Evolutionary conservation across 352 stramenopile species (phyloP), one percentile per base, ranked within the genome.

Genomic region (Globisporangium splendens): DNA sequence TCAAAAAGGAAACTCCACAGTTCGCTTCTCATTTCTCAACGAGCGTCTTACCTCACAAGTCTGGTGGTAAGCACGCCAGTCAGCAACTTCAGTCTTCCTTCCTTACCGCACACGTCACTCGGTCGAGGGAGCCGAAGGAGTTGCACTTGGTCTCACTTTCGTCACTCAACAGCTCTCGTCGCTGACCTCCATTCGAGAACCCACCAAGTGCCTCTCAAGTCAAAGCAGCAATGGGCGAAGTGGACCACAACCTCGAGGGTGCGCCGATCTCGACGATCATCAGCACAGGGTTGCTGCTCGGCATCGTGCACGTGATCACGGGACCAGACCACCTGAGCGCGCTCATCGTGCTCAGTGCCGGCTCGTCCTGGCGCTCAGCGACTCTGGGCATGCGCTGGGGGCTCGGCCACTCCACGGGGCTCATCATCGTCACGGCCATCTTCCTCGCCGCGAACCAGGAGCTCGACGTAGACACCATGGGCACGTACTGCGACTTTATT

Each of bases 261-360:
- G 70, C 74, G 14, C 66, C 65, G 41, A 60, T 79, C 46, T 57
- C 53, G 44, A 70, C 65, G 20, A 59, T 86, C 59, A 79, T 86
- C 62, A 64, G 65, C 69, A 83, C 76, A 46, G 76, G 76, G 0
- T 59, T 86, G 20, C 60, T 79, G 31, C 59, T 86, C 5, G 76
- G 76, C 49, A 58, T 86, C 50, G 61, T 86, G 22, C 76, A 86
- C 55, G 76, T 86, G 60, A 57, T 86, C 62, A 86, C 76, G 39
- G 76, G 76, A 0, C 90, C 90, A 0, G 88, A 96, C 70, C 90
- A 97, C 68, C 72, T 97, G 1, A 89, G 79, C n/a, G 88, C 88
- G 31, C 65, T 96, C 13, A 84, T 86, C 28, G 93, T 89, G 56
- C 75, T 96, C 15, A 89, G 70, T 54, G 80, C 85, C 17, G 80